Conservation (phyloP, 2,329 filamentous ascomycete genomes). For the Monosporascus sp. region DNA sequence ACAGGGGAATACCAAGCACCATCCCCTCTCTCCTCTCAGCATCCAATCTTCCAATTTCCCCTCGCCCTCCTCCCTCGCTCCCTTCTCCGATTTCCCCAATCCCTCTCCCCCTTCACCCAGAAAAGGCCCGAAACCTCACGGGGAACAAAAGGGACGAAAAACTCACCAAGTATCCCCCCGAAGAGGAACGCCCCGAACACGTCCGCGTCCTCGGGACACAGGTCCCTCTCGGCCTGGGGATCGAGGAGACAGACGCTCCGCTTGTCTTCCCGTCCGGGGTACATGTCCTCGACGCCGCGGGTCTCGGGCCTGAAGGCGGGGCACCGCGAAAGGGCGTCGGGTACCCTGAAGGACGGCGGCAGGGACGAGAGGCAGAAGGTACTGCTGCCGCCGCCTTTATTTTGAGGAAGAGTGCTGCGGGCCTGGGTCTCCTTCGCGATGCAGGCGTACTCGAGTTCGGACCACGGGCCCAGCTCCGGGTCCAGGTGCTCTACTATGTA, state of each 20-base stretch:
- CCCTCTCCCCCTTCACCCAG: not conserved
- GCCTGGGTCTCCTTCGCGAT: conserved; percentile 77
- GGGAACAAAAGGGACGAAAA: not conserved
- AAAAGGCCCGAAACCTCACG: conserved; percentile 8
- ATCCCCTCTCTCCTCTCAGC: no score
- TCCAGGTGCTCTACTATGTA: conserved; percentile 98
- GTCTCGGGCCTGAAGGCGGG: conserved; percentile 67
- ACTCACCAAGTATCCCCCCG: conserved; percentile 84
- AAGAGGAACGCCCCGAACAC: conserved; percentile 89
- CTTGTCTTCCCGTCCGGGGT: conserved; percentile 58
- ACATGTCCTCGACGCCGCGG: conserved; percentile 77
- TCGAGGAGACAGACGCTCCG: conserved; percentile 82
- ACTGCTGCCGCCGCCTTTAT: conserved; percentile 21
- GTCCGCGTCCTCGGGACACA: conserved; percentile 77
- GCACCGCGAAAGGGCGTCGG: conserved; percentile 47
- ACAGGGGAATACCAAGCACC: no score
- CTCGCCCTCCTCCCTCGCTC: not conserved
- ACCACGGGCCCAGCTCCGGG: conserved; percentile 90
- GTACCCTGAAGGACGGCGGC: conserved; percentile 62
- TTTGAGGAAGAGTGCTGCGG: conserved; percentile 35
- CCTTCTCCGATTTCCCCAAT: not conserved
- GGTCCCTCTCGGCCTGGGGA: conserved; percentile 73
- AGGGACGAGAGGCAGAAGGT: conserved; percentile 80
- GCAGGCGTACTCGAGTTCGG: conserved; percentile 81
- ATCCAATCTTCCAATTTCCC: not conserved